Conservation (phyloP, 2,329 filamentous ascomycete species). For the Fonsecaea erecta region DNA sequence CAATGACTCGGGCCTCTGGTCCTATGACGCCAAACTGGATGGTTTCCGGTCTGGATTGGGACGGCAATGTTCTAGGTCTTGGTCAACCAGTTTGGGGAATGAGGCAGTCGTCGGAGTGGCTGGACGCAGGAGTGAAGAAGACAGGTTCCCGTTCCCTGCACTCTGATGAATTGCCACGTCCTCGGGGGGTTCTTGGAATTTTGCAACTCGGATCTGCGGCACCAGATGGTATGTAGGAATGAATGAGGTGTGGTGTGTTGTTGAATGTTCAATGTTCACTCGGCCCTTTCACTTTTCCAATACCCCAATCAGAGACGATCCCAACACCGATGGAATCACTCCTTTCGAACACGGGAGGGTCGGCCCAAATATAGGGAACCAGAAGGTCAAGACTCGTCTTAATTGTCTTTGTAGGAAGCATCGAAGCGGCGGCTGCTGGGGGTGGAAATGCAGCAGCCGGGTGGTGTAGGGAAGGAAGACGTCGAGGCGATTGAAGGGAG, state of each 20-base stretch:
- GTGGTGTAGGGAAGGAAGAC: constrained; percentile 21
- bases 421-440: constrained; percentile 32
- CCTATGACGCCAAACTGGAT: constrained; percentile 18
- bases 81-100: neutral
- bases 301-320: neutral
- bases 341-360: neutral
- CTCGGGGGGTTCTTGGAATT: neutral
- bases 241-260: constrained; percentile 9
- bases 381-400: constrained; percentile 27
- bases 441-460: constrained; percentile 9
- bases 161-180: neutral
- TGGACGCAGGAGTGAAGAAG: neutral
- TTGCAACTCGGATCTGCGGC: neutral
- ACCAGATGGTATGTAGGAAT: neutral
- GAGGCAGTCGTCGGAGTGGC: neutral
- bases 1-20: constrained; percentile 14
- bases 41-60: constrained; percentile 13
- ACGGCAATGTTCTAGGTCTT: constrained; percentile 19
- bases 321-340: neutral
- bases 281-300: constrained; percentile 6
- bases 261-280: constrained; percentile 14
- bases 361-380: constrained; percentile 27
- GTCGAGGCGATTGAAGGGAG: constrained; percentile 15
- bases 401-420: constrained; percentile 33
- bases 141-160: neutral